phyloP scores from a whole-genome alignment of 768 basidiomycete genomes.

The Naganishia vaughanmartiniae region DNA sequence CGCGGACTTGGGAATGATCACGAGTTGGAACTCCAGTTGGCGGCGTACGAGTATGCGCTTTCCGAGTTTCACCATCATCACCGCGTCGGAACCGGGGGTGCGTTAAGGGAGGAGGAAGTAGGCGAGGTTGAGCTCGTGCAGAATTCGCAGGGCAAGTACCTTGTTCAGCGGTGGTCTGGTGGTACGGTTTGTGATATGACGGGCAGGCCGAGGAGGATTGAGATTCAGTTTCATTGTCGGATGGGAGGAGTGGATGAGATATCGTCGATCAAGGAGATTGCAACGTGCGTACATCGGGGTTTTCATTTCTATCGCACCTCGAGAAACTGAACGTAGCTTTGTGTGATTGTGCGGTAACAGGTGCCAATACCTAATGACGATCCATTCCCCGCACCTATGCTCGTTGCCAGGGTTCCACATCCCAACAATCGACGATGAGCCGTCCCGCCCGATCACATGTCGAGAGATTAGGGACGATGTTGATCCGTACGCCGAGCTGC shows the following conservation, averaged over 20 bases:
- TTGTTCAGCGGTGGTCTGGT: constrained; percentile 63
- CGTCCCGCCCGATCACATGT: constrained; percentile 40
- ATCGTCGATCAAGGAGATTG: constrained; percentile 85
- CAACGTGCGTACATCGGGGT: constrained; percentile 68
- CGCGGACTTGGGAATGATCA: constrained; percentile 62
- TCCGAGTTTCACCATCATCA: neutral
- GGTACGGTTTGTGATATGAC: constrained; percentile 94
- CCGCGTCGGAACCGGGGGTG: too few relatives aligned
- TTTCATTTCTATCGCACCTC: neutral
- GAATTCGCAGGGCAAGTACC: constrained; percentile 66
- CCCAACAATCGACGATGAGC: constrained; percentile 33
- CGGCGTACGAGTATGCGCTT: constrained; percentile 44
- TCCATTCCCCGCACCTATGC: constrained; percentile 92
- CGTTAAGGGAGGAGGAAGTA: too few relatives aligned
- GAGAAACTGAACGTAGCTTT: neutral
- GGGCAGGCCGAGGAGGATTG: constrained; percentile 77
- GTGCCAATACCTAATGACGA: constrained; percentile 83
- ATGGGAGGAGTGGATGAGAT: constrained; percentile 90
- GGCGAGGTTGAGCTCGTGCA: constrained; percentile 59
- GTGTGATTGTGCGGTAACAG: neutral
- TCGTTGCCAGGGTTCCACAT: constrained; percentile 82
- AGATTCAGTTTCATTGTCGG: constrained; percentile 97
- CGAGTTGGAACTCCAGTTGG: constrained; percentile 63
- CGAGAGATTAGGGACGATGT: constrained; percentile 40
- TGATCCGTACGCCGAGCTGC: neutral